phyloP scores from a whole-genome alignment of 2,329 filamentous ascomycete genomes.

The Apiospora marii region DNA sequence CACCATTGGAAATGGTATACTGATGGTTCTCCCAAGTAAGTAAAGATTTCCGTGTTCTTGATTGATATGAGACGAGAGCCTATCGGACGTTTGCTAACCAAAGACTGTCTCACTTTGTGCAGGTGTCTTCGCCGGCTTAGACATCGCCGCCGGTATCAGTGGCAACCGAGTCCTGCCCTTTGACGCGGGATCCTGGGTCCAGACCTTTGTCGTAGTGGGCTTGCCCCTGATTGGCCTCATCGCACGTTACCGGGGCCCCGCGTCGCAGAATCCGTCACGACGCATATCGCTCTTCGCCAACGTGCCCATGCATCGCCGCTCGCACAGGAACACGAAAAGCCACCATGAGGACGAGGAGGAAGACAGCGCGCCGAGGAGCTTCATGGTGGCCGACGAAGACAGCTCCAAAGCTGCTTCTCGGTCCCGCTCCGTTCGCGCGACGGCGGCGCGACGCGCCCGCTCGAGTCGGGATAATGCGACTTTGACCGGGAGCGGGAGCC shows the following conservation, averaged over 20 bases:
- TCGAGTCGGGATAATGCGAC: neutral
- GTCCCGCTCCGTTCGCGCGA: neutral
- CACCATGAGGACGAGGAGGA: neutral
- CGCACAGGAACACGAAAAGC: neutral
- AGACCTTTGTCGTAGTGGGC: conserved; percentile 58
- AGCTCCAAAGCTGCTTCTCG: neutral
- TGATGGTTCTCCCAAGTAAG: conserved; percentile 65
- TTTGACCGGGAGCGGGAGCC: neutral
- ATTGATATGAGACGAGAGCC: neutral
- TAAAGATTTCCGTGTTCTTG: conserved; percentile 23
- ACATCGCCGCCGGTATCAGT: conserved; percentile 55
- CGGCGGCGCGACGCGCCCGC: neutral
- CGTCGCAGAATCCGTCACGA: conserved; percentile 23
- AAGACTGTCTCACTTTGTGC: neutral
- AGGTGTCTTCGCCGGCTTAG: conserved; percentile 60
- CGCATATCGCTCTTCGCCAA: conserved; percentile 24
- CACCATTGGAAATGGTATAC: conserved; percentile 61
- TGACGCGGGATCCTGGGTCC: conserved; percentile 57
- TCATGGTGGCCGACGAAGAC: neutral
- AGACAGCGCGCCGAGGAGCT: conserved; percentile 2
- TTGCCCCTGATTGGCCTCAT: conserved; percentile 61
- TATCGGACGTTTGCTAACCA: conserved; percentile 6
- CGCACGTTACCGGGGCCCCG: conserved; percentile 44
- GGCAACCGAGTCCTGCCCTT: conserved; percentile 52
- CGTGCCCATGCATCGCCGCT: conserved; percentile 4